Conservation (phyloP, 73 alveolate genomes). For the Blepharisma stoltei region DNA sequence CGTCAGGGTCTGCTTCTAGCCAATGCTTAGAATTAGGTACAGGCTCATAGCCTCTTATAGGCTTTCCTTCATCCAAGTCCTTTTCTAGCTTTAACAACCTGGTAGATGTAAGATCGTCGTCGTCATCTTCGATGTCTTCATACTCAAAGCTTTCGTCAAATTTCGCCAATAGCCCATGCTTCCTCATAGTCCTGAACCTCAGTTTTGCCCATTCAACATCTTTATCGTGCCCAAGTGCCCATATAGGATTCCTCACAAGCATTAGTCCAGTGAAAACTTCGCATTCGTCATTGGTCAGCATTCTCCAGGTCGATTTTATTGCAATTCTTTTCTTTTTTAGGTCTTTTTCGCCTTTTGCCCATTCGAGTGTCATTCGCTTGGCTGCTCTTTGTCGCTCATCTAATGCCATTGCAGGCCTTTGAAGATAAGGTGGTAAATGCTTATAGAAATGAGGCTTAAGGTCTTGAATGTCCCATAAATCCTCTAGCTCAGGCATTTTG, state of each 20-base stretch:
- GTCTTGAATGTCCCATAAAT: neutral
- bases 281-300: conserved; percentile 1
- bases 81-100: neutral
- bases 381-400: conserved; percentile 29
- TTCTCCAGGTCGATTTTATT: neutral
- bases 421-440: conserved; percentile 2
- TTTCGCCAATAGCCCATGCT: neutral
- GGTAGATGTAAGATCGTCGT: too few relatives aligned
- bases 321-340: neutral
- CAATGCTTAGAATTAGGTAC: neutral
- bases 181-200: neutral
- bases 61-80: neutral
- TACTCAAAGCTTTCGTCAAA: neutral
- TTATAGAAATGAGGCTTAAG: conserved; percentile 5
- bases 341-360: neutral
- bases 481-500: conserved; percentile 10
- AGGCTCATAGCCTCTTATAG: neutral
- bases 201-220: neutral
- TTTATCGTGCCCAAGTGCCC: neutral
- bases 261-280: conserved; percentile 6
- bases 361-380: conserved; percentile 20
- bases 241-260: conserved; percentile 23
- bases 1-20: conserved; percentile 27
- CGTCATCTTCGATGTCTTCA: too few relatives aligned
- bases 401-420: conserved; percentile 4